Base-by-base conservation (phyloP, 352 stramenopile species). In the Globisporangium takayamanum region DNA sequence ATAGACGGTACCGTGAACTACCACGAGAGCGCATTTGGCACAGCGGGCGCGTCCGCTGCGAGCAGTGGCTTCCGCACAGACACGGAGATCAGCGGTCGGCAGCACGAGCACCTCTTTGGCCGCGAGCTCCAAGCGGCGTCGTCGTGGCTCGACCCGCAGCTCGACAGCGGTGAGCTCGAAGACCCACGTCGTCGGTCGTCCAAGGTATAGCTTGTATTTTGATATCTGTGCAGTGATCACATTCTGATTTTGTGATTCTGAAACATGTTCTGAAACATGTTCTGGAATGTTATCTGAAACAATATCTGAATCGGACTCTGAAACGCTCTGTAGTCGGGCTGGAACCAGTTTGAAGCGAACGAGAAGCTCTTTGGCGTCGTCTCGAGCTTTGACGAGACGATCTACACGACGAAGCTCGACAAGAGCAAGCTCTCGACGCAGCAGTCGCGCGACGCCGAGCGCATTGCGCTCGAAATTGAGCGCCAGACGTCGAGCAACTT, bases 261-360 rank as follows among this genome's bases (percentile, higher is more conserved):
- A 26, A 18, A 49, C 26, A 15, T 5, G 15, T 16, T 54, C 8
- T 18, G 25, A 33, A 7, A 20, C 48, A 3, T 33, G 28, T 46
- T 14, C 28, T 12, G 20, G 5, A 49, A 45, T 45, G 39, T 14
- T 6, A n/a, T 15, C 39, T 45, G 39, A 45, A 33, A 53, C 22
- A 49, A 1, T 39, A 5, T 39, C n/a, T 62, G n/a, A 36, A 36
- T 36, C 2, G 8, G 8, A 5, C 30, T 39, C 33, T 36, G 41
- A 18, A 15, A 20, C 20, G 14, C 36, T 7, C 10, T 69, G 6
- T 58, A 88, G 68, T 66, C 57, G 2, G 67, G 54, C 1, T 99
- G 95, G 95, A 97, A 99, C 82, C 96, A 99, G 76, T 99, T 99
- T 63, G 85, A 97, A 60, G 94, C 89, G 7, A 99, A 99, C 69